These are phyloP conservation scores for Botrytis hyacinthi DNA, from an alignment of 2,329 filamentous ascomycete species.

Conservation along the genomic window DNA sequence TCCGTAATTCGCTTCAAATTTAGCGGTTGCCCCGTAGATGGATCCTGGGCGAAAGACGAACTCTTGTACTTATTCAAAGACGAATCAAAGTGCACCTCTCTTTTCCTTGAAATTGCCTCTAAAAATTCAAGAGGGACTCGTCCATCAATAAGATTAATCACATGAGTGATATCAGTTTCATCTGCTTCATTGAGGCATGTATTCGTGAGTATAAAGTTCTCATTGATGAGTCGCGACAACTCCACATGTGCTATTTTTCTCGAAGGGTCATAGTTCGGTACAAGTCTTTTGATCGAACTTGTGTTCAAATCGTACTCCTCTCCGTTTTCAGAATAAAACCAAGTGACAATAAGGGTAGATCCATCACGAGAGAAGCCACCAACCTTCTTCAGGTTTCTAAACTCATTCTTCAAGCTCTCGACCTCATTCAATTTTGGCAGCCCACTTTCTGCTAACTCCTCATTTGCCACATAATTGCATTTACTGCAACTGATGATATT, in stretches of 20 bases:
- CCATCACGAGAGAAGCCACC: slow-evolving; percentile 65
- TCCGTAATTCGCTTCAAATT: slow-evolving; percentile 64
- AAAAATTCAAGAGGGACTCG: not conserved
- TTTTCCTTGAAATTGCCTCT: not conserved
- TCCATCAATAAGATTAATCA: slow-evolving; percentile 5
- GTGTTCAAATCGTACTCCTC: slow-evolving; percentile 49
- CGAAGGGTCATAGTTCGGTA: slow-evolving; percentile 68
- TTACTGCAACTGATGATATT: slow-evolving; percentile 70
- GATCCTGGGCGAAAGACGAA: slow-evolving; percentile 36
- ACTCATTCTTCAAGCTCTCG: not conserved
- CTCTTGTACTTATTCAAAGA: not conserved
- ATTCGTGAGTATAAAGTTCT: not conserved
- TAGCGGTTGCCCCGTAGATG: slow-evolving; percentile 45
- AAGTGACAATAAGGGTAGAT: slow-evolving; percentile 66
- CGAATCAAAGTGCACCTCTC: not conserved
- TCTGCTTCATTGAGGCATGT: not conserved
- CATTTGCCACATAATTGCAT: slow-evolving; percentile 80
- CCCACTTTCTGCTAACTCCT: slow-evolving; percentile 68
- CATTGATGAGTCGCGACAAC: not conserved
- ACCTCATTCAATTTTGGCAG: not conserved
- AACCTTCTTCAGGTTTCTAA: slow-evolving; percentile 46
- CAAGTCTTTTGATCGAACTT: slow-evolving; percentile 63
- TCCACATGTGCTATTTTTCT: slow-evolving; percentile 27
- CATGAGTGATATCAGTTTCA: not conserved
- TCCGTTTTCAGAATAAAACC: slow-evolving; percentile 40